A percentile compares a stretch with the other conserved stretches of the same genome.
Conservation (phyloP, 2,329 filamentous ascomycete genomes). For the Epichloe brachyelytri region DNA sequence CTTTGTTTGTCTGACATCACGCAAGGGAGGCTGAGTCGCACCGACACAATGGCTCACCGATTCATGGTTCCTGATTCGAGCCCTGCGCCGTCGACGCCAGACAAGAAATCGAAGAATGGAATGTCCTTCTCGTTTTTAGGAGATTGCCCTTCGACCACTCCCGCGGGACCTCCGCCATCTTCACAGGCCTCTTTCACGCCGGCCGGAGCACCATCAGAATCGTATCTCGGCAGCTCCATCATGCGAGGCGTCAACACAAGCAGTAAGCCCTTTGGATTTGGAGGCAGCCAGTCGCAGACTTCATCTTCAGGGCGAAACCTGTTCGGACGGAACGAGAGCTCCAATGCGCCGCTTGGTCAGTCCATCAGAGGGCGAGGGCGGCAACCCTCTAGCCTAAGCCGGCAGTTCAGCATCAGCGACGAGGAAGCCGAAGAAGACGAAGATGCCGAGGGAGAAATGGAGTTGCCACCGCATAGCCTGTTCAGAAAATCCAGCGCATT, state of each 20-base stretch:
- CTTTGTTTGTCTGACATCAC: background rate
- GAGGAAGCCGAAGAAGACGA: conserved; percentile 20
- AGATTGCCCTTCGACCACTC: conserved; percentile 39
- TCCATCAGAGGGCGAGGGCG: conserved; percentile 30
- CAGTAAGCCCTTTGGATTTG: conserved; percentile 27
- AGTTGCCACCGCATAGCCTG: conserved; percentile 20
- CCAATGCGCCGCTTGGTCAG: conserved; percentile 33
- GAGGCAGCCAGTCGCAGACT: conserved; percentile 15
- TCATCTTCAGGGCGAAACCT: conserved; percentile 21
- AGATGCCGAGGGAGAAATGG: conserved; percentile 22
- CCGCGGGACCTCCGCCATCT: conserved; percentile 37
- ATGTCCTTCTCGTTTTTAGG: conserved; percentile 26
- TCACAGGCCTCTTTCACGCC: conserved; percentile 43
- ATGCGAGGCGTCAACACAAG: conserved; percentile 28
- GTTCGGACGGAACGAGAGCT: conserved; percentile 23
- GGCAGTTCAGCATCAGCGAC: conserved; percentile 22
- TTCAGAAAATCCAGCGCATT: conserved; percentile 17
- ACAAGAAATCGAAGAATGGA: conserved; percentile 22
- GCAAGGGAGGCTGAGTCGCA: background rate
- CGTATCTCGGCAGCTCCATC: conserved; percentile 42
- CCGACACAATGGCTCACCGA: conserved; percentile 24
- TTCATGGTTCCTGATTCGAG: conserved; percentile 32
- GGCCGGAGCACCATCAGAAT: conserved; percentile 40
- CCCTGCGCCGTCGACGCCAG: conserved; percentile 37
- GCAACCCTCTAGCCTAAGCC: conserved; percentile 40